phyloP scores from a whole-genome alignment of 805 yeast species.

The Sungouiella thailandica region DNA sequence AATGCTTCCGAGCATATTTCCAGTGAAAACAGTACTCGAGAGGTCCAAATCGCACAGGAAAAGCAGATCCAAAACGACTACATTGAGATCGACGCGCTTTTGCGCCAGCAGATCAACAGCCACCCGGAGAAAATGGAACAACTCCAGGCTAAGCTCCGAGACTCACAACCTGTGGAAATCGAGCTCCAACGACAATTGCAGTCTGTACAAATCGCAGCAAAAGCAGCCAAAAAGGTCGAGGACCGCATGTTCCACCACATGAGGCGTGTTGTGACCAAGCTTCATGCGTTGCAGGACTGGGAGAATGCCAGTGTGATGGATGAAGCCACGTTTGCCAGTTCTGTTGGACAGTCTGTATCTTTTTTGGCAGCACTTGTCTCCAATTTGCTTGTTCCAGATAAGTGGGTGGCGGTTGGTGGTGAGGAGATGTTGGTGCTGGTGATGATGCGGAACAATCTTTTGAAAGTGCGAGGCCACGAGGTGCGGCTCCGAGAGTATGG shows the following conservation, averaged over 20 bases:
- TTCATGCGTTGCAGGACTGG: slow-evolving; percentile 20
- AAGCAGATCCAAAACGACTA: slow-evolving; percentile 7
- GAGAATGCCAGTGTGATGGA: slow-evolving; percentile 16
- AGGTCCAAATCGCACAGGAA: slow-evolving; percentile 1
- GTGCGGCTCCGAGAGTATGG: slow-evolving; percentile 2
- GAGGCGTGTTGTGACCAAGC: slow-evolving; percentile 15
- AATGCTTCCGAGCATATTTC: slow-evolving; percentile 3
- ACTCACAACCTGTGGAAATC: slow-evolving; percentile 4
- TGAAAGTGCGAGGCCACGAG: neutral
- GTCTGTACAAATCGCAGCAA: slow-evolving; percentile 1
- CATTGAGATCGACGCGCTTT: slow-evolving; percentile 4
- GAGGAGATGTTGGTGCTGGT: slow-evolving; percentile 12
- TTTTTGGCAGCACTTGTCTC: slow-evolving; percentile 9
- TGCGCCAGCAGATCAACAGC: slow-evolving; percentile 2
- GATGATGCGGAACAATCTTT: slow-evolving; percentile 11
- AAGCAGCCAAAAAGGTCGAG: slow-evolving; percentile 6
- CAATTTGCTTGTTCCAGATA: slow-evolving; percentile 3
- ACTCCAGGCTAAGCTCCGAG: slow-evolving; percentile 4
- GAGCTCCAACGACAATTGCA: slow-evolving; percentile 3
- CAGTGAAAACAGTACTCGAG: slow-evolving; percentile 1
- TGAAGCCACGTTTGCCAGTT: slow-evolving; percentile 10
- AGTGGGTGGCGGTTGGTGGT: slow-evolving; percentile 8
- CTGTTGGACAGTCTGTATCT: slow-evolving; percentile 8
- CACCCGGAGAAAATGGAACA: slow-evolving; percentile 10
- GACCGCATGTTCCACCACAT: slow-evolving; percentile 11